Conservation (phyloP, 2,329 filamentous ascomycete genomes). For the Arthrobotrys pseudoclavata region DNA sequence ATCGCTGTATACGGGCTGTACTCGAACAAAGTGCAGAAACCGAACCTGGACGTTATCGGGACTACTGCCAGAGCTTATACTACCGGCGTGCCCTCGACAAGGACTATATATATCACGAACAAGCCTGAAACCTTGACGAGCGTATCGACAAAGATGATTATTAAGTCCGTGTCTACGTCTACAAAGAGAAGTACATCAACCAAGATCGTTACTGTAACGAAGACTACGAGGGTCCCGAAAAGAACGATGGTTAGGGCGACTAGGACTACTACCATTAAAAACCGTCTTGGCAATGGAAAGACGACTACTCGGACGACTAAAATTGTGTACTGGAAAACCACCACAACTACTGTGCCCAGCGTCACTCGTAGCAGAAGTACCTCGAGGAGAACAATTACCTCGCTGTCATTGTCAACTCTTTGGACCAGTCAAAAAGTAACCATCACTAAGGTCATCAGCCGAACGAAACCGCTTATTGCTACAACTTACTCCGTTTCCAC, state of each 20-base stretch:
- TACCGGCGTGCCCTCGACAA: constrained; percentile 7
- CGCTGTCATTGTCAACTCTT: neutral
- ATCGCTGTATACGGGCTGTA: constrained; percentile 51
- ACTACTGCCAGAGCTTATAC: constrained; percentile 1
- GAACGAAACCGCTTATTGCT: neutral
- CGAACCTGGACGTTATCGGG: neutral
- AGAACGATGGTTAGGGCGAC: constrained; percentile 8
- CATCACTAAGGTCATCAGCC: constrained; percentile 5
- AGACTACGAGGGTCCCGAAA: constrained; percentile 5
- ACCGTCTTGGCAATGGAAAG: neutral
- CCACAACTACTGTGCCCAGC: neutral
- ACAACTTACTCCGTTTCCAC: neutral
- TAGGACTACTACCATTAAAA: neutral
- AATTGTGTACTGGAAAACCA: neutral
- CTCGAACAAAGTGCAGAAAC: constrained; percentile 36
- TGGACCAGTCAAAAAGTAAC: constrained; percentile 13
- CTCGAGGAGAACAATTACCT: constrained; percentile 5
- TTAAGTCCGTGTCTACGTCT: neutral
- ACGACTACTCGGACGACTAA: constrained; percentile 4
- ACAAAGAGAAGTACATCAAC: constrained; percentile 2
- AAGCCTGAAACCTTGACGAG: neutral
- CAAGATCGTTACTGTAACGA: constrained; percentile 5
- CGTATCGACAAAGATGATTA: neutral
- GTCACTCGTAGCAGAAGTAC: constrained; percentile 13
- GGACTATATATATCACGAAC: neutral